Base-by-base conservation (phyloP, 306 rosid species). In the Macrotyloma uniflorum region DNA sequence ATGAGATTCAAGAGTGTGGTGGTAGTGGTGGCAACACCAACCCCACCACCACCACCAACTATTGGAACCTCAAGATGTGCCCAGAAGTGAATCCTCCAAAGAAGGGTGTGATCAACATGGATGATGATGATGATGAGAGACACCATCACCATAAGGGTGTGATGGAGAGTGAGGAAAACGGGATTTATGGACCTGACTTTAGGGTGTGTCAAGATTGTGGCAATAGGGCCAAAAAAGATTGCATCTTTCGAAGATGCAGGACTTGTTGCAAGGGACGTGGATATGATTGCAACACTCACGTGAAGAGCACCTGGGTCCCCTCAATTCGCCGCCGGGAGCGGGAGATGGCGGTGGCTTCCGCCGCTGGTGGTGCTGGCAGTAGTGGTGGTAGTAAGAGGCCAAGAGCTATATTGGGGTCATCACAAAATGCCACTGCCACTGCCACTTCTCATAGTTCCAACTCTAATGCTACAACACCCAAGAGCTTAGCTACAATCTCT, bases 271-370 rank as follows among this genome's bases (percentile, higher is more conserved):
- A 87, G 55, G 93, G 88, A 19, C 91, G 93, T 30, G 93, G 94
- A 8, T 82, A 83, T 70, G 83, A 84, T 40, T 93, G 96, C 59
- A 82, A 54, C 70, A 91, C 96, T 57, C 98, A 91, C 82, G 79
- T 91, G 78, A 93, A 79, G 85, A 93, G 98, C 92, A 93, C 97
- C 73, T 93, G 97, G 97, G 83, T 93, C 4, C 86, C 96, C 2
- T 91, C 93, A 0, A 5, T 87, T 22, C 86, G 92, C 24, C 92
- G 97, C 43, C 86, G 96, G 6, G 92, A 87, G 35, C 82, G 93
- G 6, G 89, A 86, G 72, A 45, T 77, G 46, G 7, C 57, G 70
- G 35, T 49, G 45, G 75, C 14, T 24, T 33, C 67, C n/a, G 84
- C 65, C 3, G 35, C n/a, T 23, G 45, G 64, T 40, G 84, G 24